phyloP scores from a whole-genome alignment of 352 stramenopile genomes.

The Globisporangium sylvaticum region DNA sequence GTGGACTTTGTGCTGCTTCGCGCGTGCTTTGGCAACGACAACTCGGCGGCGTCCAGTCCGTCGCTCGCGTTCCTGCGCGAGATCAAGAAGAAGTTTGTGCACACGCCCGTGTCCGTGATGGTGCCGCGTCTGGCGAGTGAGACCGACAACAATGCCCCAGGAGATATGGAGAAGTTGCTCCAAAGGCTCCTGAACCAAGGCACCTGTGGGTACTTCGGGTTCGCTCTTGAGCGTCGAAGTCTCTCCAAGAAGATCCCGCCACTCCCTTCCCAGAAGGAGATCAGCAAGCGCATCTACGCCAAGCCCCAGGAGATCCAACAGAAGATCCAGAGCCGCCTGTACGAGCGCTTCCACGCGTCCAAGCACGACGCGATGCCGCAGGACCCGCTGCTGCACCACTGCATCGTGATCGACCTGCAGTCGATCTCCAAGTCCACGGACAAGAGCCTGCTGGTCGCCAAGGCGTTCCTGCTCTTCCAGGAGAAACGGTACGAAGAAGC shows the following conservation, averaged over 20 bases:
- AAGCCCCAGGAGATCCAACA: conserved; percentile 64
- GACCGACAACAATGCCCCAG: not conserved
- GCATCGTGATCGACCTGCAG: conserved; percentile 53
- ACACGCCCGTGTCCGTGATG: conserved; percentile 48
- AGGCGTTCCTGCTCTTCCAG: conserved; percentile 52
- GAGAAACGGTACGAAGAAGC: conserved; percentile 60
- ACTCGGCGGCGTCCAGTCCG: conserved; percentile 42
- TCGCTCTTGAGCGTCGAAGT: conserved; percentile 12
- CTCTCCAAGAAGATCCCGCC: conserved; percentile 45
- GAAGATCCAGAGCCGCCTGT: conserved; percentile 56
- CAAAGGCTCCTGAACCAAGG: conserved; percentile 45
- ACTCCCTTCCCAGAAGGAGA: conserved; percentile 51
- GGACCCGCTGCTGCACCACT: conserved; percentile 63
- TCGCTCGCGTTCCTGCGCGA: conserved; percentile 50
- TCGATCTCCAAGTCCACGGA: conserved; percentile 27
- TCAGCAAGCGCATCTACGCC: conserved; percentile 59
- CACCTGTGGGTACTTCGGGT: conserved; percentile 52
- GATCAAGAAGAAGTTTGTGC: conserved; percentile 54
- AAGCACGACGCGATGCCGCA: conserved; percentile 45
- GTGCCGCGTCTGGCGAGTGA: conserved; percentile 18
- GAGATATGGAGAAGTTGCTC: conserved; percentile 45
- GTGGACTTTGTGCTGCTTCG: conserved; percentile 58
- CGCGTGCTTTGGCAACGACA: conserved; percentile 51
- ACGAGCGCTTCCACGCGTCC: conserved; percentile 38
- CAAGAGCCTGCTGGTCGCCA: conserved; percentile 39